Percentiles rank a stretch among this genome's conserved stretches.
These are phyloP conservation scores for Candida ficus DNA, from an alignment of 805 yeast species.

Conservation along the genomic window DNA sequence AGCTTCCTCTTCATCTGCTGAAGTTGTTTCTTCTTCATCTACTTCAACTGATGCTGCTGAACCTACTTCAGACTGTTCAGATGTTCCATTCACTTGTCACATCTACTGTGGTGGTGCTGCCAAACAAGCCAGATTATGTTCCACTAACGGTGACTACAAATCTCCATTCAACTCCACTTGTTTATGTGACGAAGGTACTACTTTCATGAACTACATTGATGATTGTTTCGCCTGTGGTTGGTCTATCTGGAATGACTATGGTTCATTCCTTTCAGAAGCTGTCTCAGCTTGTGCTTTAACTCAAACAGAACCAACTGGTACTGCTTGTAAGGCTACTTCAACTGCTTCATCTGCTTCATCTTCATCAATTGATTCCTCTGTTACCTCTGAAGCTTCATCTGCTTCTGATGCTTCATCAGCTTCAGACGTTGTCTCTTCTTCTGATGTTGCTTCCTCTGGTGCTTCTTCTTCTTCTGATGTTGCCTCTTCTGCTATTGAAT, in stretches of 20 bases:
- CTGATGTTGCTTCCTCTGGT: no score
- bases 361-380: no score
- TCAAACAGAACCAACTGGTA: conserved; percentile 25
- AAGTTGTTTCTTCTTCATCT: no score
- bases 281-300: conserved; percentile 13
- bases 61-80: no score
- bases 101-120: conserved; percentile 29
- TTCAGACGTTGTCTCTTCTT: no score
- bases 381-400: no score
- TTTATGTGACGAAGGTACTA: conserved; percentile 16
- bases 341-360: no score
- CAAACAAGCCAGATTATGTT: conserved; percentile 25
- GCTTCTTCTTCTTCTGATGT: no score
- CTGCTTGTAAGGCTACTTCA: conserved; percentile 9
- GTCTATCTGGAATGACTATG: conserved; percentile 29
- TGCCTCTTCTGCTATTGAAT: no score
- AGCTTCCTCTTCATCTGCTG: no score
- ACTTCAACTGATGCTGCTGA: no score
- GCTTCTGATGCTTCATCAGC: no score
- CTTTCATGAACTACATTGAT: conserved; percentile 13
- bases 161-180: conserved; percentile 10
- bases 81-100: conserved; percentile 1
- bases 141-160: conserved; percentile 11
- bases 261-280: conserved; percentile 14
- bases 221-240: conserved; percentile 32